phyloP scores from a whole-genome alignment of 305 asterid species.

The Coffea humblotiana region DNA sequence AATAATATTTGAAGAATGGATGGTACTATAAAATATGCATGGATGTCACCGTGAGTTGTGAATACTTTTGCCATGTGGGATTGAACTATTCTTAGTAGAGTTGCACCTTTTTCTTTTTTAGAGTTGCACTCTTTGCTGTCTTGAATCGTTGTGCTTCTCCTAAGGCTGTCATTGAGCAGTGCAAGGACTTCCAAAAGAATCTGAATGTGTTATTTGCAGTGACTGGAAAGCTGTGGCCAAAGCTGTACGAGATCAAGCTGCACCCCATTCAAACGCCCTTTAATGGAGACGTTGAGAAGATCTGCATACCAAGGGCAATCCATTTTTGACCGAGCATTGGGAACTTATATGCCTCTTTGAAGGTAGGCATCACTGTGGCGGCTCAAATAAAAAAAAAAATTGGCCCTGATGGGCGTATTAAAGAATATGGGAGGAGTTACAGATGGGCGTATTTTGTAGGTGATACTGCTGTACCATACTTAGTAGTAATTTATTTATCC shows the following conservation, averaged over 20 bases:
- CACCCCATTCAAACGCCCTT: slow-evolving; percentile 28
- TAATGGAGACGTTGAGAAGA: slow-evolving; percentile 28
- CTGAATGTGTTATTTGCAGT: slow-evolving; percentile 22
- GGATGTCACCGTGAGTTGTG: not conserved
- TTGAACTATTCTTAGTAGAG: not conserved
- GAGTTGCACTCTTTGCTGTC: not conserved
- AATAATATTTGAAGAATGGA: not conserved
- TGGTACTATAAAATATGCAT: not conserved
- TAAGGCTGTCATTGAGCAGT: not conserved
- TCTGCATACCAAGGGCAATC: slow-evolving; percentile 26
- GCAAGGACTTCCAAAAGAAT: not conserved
- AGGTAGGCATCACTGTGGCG: not conserved
- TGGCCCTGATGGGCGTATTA: not conserved
- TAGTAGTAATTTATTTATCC: not conserved
- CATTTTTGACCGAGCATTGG: slow-evolving; percentile 6
- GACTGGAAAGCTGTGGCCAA: slow-evolving; percentile 44
- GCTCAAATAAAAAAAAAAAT: not conserved
- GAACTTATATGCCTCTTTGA: not conserved
- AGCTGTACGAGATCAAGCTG: slow-evolving; percentile 39
- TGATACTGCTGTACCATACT: not conserved
- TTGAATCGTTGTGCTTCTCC: not conserved
- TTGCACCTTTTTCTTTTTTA: not conserved
- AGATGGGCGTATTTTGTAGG: not conserved
- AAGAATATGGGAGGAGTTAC: no score
- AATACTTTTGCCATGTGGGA: not conserved